A percentile compares a stretch with the other conserved stretches of the same genome.
These are phyloP conservation scores for Solanum pennellii DNA, from an alignment of 257 asterid species.

Conservation along the genomic window DNA sequence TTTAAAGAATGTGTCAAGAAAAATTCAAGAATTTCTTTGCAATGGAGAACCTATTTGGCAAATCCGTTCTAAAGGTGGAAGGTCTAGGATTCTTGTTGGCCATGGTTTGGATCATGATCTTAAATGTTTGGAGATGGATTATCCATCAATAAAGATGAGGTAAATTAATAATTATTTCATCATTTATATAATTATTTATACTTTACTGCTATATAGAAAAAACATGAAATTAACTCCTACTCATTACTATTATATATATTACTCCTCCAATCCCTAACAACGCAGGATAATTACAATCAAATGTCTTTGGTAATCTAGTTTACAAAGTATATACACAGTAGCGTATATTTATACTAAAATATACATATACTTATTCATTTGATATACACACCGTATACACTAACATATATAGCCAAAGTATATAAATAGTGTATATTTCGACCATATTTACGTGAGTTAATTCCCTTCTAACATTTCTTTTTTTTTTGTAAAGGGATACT, in stretches of 20 bases:
- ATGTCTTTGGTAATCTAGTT: not conserved
- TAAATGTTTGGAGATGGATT: constrained; percentile 67
- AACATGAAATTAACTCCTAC: not conserved
- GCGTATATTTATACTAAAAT: not conserved
- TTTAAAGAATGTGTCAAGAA: constrained; percentile 49
- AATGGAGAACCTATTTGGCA: constrained; percentile 88
- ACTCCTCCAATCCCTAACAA: not conserved
- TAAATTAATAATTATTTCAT: constrained; percentile 4
- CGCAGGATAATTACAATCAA: not conserved
- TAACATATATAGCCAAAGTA: not conserved
- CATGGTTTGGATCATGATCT: constrained; percentile 85
- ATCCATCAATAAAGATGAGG: constrained; percentile 64
- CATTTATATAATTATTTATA: not conserved
- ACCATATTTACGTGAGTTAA: not conserved
- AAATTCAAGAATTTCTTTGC: constrained; percentile 78
- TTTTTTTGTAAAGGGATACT: constrained; percentile 47
- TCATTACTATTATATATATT: not conserved
- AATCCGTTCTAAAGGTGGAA: constrained; percentile 69
- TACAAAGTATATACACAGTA: not conserved
- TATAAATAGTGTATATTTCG: not conserved
- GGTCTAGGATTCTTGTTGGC: constrained; percentile 73
- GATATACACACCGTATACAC: not conserved
- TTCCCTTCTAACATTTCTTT: not conserved
- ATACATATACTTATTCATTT: not conserved
- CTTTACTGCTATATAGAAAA: not conserved